A percentile compares a stretch with the other conserved stretches of the same genome.
Evolutionary conservation across 2,329 filamentous ascomycete genomes (phyloP).

Genomic region (Penicillium griseofulvum): DNA sequence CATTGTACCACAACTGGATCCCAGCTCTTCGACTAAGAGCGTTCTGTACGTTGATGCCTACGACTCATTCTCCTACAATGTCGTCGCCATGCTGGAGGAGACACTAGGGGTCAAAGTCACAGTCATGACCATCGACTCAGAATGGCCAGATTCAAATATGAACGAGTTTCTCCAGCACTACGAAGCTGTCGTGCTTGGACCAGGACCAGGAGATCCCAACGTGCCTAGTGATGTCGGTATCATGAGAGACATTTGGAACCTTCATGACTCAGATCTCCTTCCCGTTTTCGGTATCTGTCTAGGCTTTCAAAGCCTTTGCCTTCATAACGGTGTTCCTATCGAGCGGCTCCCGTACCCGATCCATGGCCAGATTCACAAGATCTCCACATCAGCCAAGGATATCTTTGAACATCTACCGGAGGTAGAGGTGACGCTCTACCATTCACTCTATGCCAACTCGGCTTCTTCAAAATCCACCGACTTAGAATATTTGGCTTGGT

Average conservation of each 20-base stretch:
- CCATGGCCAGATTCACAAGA: slow-evolving; percentile 74
- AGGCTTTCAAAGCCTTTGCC: slow-evolving; percentile 79
- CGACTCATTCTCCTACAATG: slow-evolving; percentile 96
- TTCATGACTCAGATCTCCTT: slow-evolving; percentile 58
- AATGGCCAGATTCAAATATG: slow-evolving; percentile 44
- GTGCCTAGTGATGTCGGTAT: slow-evolving; percentile 75
- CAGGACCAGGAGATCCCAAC: slow-evolving; percentile 80
- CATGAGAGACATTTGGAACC: slow-evolving; percentile 71
- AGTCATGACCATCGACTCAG: slow-evolving; percentile 68
- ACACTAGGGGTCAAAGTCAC: slow-evolving; percentile 66
- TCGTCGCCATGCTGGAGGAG: slow-evolving; percentile 74
- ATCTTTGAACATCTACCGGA: slow-evolving; percentile 63
- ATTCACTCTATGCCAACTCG: slow-evolving; percentile 57
- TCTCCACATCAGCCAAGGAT: slow-evolving; percentile 60
- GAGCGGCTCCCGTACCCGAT: slow-evolving; percentile 67
- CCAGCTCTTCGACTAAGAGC: slow-evolving; percentile 18
- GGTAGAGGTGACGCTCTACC: slow-evolving; percentile 74
- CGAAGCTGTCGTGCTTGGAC: slow-evolving; percentile 84
- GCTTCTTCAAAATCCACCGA: slow-evolving; percentile 30
- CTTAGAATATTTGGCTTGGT: slow-evolving; percentile 61
- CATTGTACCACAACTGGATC: background rate
- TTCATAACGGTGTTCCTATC: slow-evolving; percentile 65
- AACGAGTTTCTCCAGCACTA: slow-evolving; percentile 58
- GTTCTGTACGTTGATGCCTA: slow-evolving; percentile 94
- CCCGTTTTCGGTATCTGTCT: slow-evolving; percentile 87